Percentiles rank a stretch among this genome's conserved stretches.
Evolutionary conservation across 768 basidiomycete genomes (phyloP).

Genomic region (Pholiota conissans): DNA sequence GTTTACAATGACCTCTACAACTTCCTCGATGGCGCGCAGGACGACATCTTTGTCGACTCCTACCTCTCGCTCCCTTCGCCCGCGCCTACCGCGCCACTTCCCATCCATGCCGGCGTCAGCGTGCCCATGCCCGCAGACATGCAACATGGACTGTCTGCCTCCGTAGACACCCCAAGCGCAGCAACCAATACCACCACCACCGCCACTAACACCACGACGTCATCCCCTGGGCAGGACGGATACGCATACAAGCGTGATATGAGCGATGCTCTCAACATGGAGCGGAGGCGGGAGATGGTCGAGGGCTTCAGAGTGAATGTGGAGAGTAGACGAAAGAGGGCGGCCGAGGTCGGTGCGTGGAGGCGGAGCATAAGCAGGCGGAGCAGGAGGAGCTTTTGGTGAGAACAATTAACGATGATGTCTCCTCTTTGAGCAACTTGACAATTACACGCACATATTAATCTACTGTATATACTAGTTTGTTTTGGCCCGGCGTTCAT

Average conservation of each 20-base stretch:
- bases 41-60: conserved; percentile 68
- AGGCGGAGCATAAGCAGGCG: neutral
- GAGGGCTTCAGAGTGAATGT: conserved; percentile 1
- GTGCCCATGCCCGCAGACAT: neutral
- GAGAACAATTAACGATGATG: no score
- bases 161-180: neutral
- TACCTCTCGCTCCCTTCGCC: conserved; percentile 47
- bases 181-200: neutral
- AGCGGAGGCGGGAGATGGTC: neutral
- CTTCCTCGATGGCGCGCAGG: conserved; percentile 70
- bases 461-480: no score
- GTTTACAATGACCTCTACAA: conserved; percentile 72
- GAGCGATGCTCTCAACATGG: neutral
- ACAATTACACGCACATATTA: no score
- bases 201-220: neutral
- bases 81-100: conserved; percentile 39
- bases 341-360: neutral
- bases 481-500: no score
- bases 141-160: neutral
- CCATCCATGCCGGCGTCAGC: conserved; percentile 27
- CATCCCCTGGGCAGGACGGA: neutral
- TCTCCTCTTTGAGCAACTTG: no score
- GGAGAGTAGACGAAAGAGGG: neutral
- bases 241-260: conserved; percentile 8
- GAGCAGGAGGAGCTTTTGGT: neutral